These are phyloP conservation scores for Aureobasidium sp. DNA, from an alignment of 2,329 filamentous ascomycete species.

Conservation along the genomic window DNA sequence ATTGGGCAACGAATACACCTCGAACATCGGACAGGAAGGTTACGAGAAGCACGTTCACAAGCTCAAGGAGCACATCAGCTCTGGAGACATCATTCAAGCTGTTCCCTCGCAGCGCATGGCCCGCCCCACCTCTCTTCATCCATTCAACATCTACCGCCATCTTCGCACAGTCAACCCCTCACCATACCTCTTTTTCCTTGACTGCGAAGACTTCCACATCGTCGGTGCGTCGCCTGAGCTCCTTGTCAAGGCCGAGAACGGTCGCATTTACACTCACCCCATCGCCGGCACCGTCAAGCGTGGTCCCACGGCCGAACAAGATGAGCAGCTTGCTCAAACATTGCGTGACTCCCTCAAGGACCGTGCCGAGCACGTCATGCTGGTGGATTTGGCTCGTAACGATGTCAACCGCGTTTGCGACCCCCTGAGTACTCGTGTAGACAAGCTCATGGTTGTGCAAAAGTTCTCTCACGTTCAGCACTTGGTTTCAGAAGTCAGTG, in stretches of 20 bases:
- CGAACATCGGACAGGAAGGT: conserved; percentile 81
- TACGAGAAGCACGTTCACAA: conserved; percentile 84
- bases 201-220: conserved; percentile 88
- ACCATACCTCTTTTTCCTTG: conserved; percentile 93
- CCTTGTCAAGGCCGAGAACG: conserved; percentile 81
- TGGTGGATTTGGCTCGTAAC: conserved; percentile 92
- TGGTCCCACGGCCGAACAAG: conserved; percentile 72
- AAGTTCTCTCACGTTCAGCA: conserved; percentile 97
- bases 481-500: conserved; percentile 90
- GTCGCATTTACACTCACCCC: conserved; percentile 88
- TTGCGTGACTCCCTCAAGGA: conserved; percentile 80
- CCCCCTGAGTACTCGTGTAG: conserved; percentile 79
- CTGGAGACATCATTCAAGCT: conserved; percentile 94
- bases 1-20: conserved; percentile 71
- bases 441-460: conserved; percentile 89
- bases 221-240: conserved; percentile 92
- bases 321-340: conserved; percentile 69
- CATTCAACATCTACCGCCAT: conserved; percentile 96
- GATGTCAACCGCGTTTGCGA: conserved; percentile 95
- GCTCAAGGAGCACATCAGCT: conserved; percentile 83
- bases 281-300: conserved; percentile 94
- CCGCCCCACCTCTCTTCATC: conserved; percentile 81
- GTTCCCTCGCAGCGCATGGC: conserved; percentile 92
- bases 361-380: conserved; percentile 91
- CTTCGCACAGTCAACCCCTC: conserved; percentile 96